Evolutionary conservation across 805 yeast genomes (phyloP).

Genomic region (Candida saitoana): DNA sequence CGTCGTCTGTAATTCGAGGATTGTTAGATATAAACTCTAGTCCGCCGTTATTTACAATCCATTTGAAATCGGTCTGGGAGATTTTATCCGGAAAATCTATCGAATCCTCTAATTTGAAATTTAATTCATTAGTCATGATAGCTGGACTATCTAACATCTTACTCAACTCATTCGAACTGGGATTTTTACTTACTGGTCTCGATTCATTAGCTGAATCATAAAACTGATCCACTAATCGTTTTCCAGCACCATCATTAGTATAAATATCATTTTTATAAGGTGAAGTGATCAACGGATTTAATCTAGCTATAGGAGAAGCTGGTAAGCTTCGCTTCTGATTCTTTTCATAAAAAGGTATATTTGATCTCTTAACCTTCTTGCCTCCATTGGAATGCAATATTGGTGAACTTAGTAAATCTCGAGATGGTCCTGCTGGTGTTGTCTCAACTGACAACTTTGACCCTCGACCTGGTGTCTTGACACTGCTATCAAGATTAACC

Average conservation of each 20-base stretch:
- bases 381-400: not conserved
- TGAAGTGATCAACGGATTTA: not conserved
- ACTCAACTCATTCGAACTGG: constrained; percentile 2
- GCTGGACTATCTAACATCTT: constrained; percentile 2
- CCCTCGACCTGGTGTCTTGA: not conserved
- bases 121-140: not conserved
- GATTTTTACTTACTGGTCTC: not conserved
- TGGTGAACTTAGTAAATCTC: not conserved
- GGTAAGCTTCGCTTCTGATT: not conserved
- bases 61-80: constrained; percentile 10
- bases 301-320: not conserved
- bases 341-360: not conserved
- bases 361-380: not conserved
- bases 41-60: constrained; percentile 19
- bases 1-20: constrained; percentile 15
- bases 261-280: not conserved
- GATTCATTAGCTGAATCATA: constrained; percentile 24
- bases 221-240: constrained; percentile 40
- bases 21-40: constrained; percentile 12
- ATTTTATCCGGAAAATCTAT: constrained; percentile 3
- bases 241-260: constrained; percentile 16
- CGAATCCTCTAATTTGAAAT: not conserved
- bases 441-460: not conserved
- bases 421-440: not conserved
- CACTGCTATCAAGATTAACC: not conserved